phyloP scores from a whole-genome alignment of 257 asterid species.

The Solanum tarapatanum region DNA sequence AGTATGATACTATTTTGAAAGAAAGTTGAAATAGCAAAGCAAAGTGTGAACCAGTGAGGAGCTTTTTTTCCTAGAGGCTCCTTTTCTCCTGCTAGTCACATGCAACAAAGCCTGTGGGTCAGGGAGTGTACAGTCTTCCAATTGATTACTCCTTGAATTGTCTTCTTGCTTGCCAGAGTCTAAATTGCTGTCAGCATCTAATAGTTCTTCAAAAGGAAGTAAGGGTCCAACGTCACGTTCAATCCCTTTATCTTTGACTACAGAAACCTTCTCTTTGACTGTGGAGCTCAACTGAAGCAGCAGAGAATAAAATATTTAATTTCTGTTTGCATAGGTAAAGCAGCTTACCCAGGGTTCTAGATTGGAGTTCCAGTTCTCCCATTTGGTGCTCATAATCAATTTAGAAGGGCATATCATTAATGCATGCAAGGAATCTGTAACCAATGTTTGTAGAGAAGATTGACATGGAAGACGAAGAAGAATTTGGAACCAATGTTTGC shows the following conservation, averaged over 20 bases:
- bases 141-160: conserved; percentile 14
- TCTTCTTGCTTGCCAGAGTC: conserved; percentile 29
- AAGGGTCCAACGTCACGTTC: conserved; percentile 33
- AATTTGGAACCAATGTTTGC: background rate
- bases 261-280: conserved; percentile 36
- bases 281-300: conserved; percentile 38
- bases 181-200: conserved; percentile 26
- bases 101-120: conserved; percentile 57
- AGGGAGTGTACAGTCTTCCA: conserved; percentile 46
- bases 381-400: background rate
- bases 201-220: conserved; percentile 65
- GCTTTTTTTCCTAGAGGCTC: conserved; percentile 48
- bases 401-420: background rate
- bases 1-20: background rate
- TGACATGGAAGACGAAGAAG: background rate
- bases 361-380: background rate
- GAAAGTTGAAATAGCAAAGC: background rate
- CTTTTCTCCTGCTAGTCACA: conserved; percentile 83
- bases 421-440: background rate
- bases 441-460: background rate
- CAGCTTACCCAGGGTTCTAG: background rate
- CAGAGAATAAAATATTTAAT: conserved; percentile 13
- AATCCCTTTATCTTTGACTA: conserved; percentile 30
- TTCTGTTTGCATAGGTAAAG: background rate
- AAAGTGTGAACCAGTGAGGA: conserved; percentile 42